phyloP scores from a whole-genome alignment of 2,329 filamentous ascomycete genomes.

The Chrysoporthe deuterocubensis region DNA sequence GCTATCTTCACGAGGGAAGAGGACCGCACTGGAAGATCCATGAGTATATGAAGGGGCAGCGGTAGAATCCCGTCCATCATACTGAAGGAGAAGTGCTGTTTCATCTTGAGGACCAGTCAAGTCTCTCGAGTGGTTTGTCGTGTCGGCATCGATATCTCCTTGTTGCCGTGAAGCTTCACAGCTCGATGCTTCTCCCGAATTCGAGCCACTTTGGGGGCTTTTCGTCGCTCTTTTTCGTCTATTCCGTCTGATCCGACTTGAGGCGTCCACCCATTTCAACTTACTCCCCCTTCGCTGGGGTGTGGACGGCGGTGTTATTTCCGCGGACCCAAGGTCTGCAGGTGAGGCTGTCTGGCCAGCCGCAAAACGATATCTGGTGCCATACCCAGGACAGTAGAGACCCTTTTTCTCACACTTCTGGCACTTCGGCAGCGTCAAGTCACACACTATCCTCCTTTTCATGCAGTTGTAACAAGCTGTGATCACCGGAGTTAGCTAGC shows the following conservation, averaged over 20 bases:
- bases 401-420: slow-evolving; percentile 26
- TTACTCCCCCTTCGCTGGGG: slow-evolving; percentile 3
- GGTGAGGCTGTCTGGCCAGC: slow-evolving; percentile 11
- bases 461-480: slow-evolving; percentile 28
- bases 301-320: background rate
- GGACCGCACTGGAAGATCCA: background rate
- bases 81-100: background rate
- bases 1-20: background rate
- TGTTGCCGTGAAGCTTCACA: background rate
- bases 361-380: slow-evolving; percentile 26
- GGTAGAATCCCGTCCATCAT: background rate
- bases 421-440: slow-evolving; percentile 24
- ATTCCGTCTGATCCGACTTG: slow-evolving; percentile 6
- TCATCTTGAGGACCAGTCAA: background rate
- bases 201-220: background rate
- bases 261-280: slow-evolving; percentile 24
- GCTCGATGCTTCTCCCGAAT: background rate
- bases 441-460: slow-evolving; percentile 29
- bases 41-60: background rate
- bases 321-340: slow-evolving; percentile 2
- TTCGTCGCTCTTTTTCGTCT: background rate
- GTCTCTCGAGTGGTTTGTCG: background rate
- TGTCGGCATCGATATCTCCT: background rate
- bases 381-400: slow-evolving; percentile 27
- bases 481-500: background rate